Percentiles rank a stretch among this genome's conserved stretches.
phyloP scores from a whole-genome alignment of 1,139 yeast species.

The Sugiyamaella novakii region DNA sequence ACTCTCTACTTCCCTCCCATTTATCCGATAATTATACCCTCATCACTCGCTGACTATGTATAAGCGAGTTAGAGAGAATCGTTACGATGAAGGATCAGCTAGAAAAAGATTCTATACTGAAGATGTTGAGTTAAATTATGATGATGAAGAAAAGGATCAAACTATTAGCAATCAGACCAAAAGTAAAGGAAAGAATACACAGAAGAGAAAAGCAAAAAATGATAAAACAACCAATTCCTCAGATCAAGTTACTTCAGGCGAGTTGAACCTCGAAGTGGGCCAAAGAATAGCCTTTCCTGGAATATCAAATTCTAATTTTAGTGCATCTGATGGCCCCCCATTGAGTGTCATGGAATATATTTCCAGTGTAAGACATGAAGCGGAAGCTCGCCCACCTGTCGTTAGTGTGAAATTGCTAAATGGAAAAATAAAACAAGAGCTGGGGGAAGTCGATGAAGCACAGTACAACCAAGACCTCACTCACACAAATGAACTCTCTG shows the following conservation, averaged over 20 bases:
- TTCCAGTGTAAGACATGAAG: constrained; percentile 33
- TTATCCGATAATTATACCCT: no score
- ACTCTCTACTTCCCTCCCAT: no score
- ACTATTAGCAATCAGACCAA: neutral
- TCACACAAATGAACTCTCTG: no score
- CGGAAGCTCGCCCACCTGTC: constrained; percentile 28
- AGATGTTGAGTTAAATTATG: constrained; percentile 6
- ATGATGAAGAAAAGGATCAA: constrained; percentile 5
- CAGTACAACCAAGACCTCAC: no score
- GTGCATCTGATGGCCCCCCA: constrained; percentile 21
- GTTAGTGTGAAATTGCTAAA: constrained; percentile 11
- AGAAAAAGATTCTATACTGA: constrained; percentile 10
- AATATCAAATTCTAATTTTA: neutral
- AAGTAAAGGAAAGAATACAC: neutral
- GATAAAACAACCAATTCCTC: neutral
- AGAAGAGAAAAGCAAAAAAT: neutral
- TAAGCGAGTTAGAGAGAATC: constrained; percentile 12
- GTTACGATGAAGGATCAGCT: constrained; percentile 5
- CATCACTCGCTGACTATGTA: constrained; percentile 10
- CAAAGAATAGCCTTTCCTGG: constrained; percentile 16
- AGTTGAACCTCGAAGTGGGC: constrained; percentile 8
- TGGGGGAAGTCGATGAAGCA: no score
- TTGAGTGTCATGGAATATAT: constrained; percentile 32
- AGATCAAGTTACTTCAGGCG: neutral
- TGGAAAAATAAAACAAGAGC: no score